phyloP scores from a whole-genome alignment of 2,329 filamentous ascomycete species.

The Colletotrichum filicis region DNA sequence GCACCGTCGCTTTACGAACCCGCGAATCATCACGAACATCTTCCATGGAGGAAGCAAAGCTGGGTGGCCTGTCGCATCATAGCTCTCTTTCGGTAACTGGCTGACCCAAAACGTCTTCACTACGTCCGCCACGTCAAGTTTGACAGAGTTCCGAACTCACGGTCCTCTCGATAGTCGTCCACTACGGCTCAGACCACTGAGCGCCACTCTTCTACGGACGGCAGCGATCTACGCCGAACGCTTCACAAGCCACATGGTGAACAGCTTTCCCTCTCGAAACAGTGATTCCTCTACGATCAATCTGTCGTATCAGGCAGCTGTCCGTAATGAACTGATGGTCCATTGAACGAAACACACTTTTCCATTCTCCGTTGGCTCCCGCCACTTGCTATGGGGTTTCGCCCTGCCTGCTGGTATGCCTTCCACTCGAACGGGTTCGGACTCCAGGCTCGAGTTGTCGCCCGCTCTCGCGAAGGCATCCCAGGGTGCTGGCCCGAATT shows the following conservation, averaged over 20 bases:
- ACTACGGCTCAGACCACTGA: background rate
- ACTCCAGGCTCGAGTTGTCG: background rate
- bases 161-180: background rate
- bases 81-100: background rate
- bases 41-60: background rate
- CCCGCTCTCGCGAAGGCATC: background rate
- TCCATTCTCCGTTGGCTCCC: too few relatives aligned
- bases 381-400: background rate
- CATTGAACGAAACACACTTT: background rate
- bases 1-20: background rate
- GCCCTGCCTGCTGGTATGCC: background rate
- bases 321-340: constrained; percentile 7
- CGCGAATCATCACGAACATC: background rate
- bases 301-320: background rate
- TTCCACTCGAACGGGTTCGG: background rate
- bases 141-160: background rate
- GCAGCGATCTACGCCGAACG: background rate
- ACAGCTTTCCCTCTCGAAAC: background rate
- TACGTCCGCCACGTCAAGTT: background rate
- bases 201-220: background rate
- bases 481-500: background rate
- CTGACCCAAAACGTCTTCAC: constrained; percentile 2
- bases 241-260: background rate
- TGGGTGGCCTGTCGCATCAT: constrained; percentile 4
- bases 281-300: background rate